phyloP scores from a whole-genome alignment of 2,329 filamentous ascomycete species.

The Westerdykella ornata region DNA sequence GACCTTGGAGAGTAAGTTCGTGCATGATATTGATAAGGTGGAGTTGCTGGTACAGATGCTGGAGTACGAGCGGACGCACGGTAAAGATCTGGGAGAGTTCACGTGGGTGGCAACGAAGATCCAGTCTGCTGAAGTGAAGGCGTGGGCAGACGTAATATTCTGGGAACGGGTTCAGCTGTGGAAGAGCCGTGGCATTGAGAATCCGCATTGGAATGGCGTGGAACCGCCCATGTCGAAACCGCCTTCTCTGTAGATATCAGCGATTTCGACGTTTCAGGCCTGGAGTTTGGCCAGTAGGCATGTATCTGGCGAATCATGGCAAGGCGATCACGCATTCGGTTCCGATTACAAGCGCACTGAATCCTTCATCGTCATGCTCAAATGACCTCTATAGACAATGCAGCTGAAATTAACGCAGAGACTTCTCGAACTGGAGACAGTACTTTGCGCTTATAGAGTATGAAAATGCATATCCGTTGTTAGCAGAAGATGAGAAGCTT shows the following conservation, averaged over 20 bases:
- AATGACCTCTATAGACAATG: too few species aligned
- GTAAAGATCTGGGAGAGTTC: slow-evolving; percentile 80
- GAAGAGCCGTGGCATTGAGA: slow-evolving; percentile 41
- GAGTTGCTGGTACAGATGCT: slow-evolving; percentile 92
- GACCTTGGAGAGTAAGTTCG: slow-evolving; percentile 79
- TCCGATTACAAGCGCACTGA: too few species aligned
- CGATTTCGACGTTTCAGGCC: background rate
- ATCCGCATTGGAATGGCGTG: slow-evolving; percentile 18
- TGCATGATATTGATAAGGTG: slow-evolving; percentile 97
- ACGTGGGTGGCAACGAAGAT: slow-evolving; percentile 69
- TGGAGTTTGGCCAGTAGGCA: too few species aligned
- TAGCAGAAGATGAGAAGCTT: too few species aligned
- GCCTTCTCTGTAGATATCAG: background rate
- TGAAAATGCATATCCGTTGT: too few species aligned
- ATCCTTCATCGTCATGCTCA: too few species aligned
- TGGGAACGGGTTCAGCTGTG: slow-evolving; percentile 70
- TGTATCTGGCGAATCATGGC: too few species aligned
- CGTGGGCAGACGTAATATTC: slow-evolving; percentile 71
- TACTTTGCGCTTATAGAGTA: too few species aligned
- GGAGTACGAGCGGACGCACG: slow-evolving; percentile 76
- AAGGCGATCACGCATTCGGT: too few species aligned
- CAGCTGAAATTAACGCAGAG: too few species aligned
- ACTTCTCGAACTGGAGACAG: too few species aligned
- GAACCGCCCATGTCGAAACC: background rate
- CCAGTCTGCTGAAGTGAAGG: slow-evolving; percentile 67